A percentile compares a stretch with the other conserved stretches of the same genome.
phyloP scores from a whole-genome alignment of 2,329 filamentous ascomycete species.

The Botrytis sinoallii region DNA sequence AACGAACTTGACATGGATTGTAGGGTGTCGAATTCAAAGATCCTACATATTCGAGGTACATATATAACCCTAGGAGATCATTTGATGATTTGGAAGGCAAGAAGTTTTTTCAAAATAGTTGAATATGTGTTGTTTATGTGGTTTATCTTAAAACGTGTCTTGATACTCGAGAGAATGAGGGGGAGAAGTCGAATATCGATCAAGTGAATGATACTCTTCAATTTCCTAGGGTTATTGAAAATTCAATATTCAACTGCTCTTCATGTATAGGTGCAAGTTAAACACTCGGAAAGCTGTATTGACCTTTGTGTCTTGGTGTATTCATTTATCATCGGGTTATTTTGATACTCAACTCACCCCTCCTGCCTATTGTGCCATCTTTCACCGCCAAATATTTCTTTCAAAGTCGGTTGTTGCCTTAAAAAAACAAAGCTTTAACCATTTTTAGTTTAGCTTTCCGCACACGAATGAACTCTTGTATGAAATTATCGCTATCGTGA shows the following conservation, averaged over 20 bases:
- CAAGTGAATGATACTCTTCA: background rate
- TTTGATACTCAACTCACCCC: background rate
- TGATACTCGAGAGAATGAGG: background rate
- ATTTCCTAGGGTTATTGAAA: background rate
- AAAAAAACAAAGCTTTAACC: slow-evolving; percentile 1
- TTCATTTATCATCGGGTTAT: background rate
- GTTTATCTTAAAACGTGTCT: background rate
- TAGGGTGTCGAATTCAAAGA: background rate
- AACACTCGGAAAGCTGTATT: background rate
- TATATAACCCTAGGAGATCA: background rate
- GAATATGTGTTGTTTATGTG: background rate
- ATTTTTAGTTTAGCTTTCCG: slow-evolving; percentile 8
- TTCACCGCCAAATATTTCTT: background rate
- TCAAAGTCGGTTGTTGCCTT: background rate
- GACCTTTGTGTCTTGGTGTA: background rate
- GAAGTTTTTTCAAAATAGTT: background rate
- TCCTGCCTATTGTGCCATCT: background rate
- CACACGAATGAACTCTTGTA: slow-evolving; percentile 18
- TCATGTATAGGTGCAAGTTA: background rate
- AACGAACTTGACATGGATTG: background rate
- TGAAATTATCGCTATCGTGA: slow-evolving; percentile 11
- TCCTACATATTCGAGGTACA: background rate
- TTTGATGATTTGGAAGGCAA: background rate
- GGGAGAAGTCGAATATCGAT: background rate
- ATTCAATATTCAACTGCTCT: background rate